Percentiles rank a stretch among this genome's conserved stretches.
Conservation (phyloP, 306 rosid genomes). For the Lathyrus oleraceus region DNA sequence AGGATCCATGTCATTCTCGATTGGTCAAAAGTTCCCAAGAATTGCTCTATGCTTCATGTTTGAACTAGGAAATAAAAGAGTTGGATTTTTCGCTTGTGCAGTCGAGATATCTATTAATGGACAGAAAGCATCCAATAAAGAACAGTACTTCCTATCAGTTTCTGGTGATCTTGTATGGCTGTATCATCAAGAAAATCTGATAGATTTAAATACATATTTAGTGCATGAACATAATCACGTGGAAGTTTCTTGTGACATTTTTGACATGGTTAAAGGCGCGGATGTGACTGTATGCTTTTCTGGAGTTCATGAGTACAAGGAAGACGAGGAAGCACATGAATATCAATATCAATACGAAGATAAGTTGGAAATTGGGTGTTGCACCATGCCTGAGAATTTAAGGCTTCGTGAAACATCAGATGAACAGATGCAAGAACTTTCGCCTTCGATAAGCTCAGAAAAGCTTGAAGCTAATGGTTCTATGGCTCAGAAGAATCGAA, state of each 20-base stretch:
- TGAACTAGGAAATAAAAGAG: slow-evolving; percentile 31
- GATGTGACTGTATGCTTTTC: slow-evolving; percentile 20
- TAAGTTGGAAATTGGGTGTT: slow-evolving; percentile 1
- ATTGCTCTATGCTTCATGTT: slow-evolving; percentile 32
- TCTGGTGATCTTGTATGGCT: slow-evolving; percentile 33
- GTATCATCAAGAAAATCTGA: slow-evolving; percentile 34
- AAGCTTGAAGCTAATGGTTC: slow-evolving; percentile 27
- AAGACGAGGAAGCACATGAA: slow-evolving; percentile 19
- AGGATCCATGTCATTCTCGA: slow-evolving; percentile 37
- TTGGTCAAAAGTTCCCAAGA: slow-evolving; percentile 34
- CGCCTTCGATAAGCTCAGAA: not conserved
- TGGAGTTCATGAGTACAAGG: slow-evolving; percentile 33
- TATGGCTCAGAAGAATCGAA: slow-evolving; percentile 15
- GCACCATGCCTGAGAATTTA: slow-evolving; percentile 2
- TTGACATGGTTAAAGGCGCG: slow-evolving; percentile 9
- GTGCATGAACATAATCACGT: slow-evolving; percentile 30
- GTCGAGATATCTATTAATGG: slow-evolving; percentile 30
- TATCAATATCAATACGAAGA: not conserved
- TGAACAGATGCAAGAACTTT: not conserved
- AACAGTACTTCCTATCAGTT: slow-evolving; percentile 30
- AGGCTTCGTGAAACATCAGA: slow-evolving; percentile 27
- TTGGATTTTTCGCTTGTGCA: slow-evolving; percentile 19
- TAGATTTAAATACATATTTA: slow-evolving; percentile 39
- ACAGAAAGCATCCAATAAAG: slow-evolving; percentile 31
- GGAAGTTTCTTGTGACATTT: slow-evolving; percentile 37